Evolutionary conservation across 352 stramenopile species (phyloP).

Genomic region (Phytophthora crassamura): DNA sequence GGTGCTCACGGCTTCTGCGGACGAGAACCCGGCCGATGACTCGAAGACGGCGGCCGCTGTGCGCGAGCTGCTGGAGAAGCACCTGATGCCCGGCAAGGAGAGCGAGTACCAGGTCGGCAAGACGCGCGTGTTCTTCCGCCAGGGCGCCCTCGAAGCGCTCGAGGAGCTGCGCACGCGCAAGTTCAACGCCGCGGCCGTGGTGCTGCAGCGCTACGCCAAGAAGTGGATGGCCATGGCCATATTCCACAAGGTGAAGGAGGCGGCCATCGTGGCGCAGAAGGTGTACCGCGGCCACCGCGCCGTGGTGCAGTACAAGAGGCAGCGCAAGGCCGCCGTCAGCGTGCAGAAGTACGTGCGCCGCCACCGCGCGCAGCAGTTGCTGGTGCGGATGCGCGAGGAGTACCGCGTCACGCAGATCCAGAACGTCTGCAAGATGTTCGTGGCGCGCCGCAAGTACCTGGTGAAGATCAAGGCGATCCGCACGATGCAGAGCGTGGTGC

Average conservation of each 20-base stretch:
- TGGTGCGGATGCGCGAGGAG: constrained; percentile 65
- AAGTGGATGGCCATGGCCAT: constrained; percentile 79
- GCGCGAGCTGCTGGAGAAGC: constrained; percentile 60
- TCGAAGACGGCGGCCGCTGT: constrained; percentile 47
- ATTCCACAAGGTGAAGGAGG: constrained; percentile 66
- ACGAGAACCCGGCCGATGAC: constrained; percentile 46
- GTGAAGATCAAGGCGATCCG: constrained; percentile 75
- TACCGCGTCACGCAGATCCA: constrained; percentile 85
- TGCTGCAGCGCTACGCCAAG: constrained; percentile 84
- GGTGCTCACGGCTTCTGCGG: constrained; percentile 39
- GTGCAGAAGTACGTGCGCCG: constrained; percentile 77
- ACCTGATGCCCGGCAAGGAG: constrained; percentile 68
- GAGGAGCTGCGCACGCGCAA: constrained; percentile 87
- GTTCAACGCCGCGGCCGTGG: constrained; percentile 80
- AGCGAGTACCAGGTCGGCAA: constrained; percentile 89
- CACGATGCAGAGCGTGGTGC: constrained; percentile 83
- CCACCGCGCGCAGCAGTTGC: constrained; percentile 62
- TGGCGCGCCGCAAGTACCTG: constrained; percentile 66
- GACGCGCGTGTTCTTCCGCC: constrained; percentile 94
- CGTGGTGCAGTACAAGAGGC: constrained; percentile 63
- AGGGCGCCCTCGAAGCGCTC: constrained; percentile 91
- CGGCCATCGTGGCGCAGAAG: constrained; percentile 67
- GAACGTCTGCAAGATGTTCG: constrained; percentile 86
- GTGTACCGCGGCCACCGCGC: constrained; percentile 55
- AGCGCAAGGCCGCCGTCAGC: constrained; percentile 61